Percentiles rank a stretch among this genome's conserved stretches.
These are phyloP conservation scores for Naganishia albida DNA, from an alignment of 1,284 basidiomycete species.

Conservation along the genomic window DNA sequence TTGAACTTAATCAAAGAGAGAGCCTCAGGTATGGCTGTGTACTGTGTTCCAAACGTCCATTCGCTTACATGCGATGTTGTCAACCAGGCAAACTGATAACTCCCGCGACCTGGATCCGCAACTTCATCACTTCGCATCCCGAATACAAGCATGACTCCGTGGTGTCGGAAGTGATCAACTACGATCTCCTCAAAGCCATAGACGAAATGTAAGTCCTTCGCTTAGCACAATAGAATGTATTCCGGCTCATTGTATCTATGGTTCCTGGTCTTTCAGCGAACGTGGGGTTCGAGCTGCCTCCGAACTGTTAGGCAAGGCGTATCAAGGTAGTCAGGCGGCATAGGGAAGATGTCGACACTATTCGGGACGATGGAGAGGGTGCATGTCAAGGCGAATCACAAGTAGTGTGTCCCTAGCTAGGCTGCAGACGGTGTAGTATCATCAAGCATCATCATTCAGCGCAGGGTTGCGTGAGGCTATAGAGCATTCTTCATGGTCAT, in stretches of 20 bases:
- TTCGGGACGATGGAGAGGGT: too few species aligned
- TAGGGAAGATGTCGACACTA: too few species aligned
- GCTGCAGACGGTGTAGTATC: too few species aligned
- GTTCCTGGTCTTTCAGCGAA: constrained; percentile 58
- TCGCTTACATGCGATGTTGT: background rate
- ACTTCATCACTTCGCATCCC: constrained; percentile 86
- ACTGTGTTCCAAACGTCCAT: background rate
- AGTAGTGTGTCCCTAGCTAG: too few species aligned
- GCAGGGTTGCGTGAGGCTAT: background rate
- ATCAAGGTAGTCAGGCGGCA: constrained; percentile 13
- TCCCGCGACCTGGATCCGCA: constrained; percentile 87
- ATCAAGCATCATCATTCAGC: too few species aligned
- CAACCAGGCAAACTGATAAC: constrained; percentile 75
- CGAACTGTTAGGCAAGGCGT: constrained; percentile 58
- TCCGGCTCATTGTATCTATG: constrained; percentile 18
- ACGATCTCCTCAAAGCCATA: constrained; percentile 86
- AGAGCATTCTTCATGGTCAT: background rate
- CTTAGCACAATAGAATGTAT: background rate
- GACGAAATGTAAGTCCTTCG: constrained; percentile 77
- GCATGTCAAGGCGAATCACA: too few species aligned
- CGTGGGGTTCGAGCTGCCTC: constrained; percentile 67
- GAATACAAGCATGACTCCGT: constrained; percentile 88
- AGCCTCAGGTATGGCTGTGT: constrained; percentile 67
- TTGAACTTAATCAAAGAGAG: constrained; percentile 75
- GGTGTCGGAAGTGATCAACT: constrained; percentile 87